These are phyloP conservation scores for Sugiyamaella smithiae DNA, from an alignment of 805 yeast species.

Conservation along the genomic window DNA sequence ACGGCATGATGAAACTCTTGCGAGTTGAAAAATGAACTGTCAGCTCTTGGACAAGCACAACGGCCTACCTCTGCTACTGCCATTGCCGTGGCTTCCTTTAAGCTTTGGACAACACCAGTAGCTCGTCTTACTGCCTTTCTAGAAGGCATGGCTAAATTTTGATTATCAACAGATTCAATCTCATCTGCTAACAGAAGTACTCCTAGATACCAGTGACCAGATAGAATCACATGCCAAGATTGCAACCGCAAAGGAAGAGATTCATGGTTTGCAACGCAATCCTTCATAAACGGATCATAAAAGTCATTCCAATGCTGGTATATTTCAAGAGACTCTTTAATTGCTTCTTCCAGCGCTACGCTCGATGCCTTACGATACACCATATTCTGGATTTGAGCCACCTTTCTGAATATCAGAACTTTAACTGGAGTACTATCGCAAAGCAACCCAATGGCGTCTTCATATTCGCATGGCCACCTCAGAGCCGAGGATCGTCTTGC, in stretches of 20 bases:
- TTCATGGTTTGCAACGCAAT: background rate
- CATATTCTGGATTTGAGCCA: slow-evolving; percentile 1
- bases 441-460: background rate
- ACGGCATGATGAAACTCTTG: slow-evolving; percentile 5
- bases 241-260: background rate
- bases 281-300: slow-evolving; percentile 1
- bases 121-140: background rate
- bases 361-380: background rate
- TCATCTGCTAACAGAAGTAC: slow-evolving; percentile 2
- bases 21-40: background rate
- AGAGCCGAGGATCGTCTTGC: background rate
- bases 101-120: background rate
- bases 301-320: background rate
- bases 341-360: background rate
- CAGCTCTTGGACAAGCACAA: slow-evolving; percentile 1
- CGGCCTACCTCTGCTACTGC: slow-evolving; percentile 3
- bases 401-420: slow-evolving; percentile 1
- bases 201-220: slow-evolving; percentile 2
- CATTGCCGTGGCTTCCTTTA: background rate
- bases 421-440: slow-evolving; percentile 5
- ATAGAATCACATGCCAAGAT: background rate
- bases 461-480: slow-evolving; percentile 6
- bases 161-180: background rate
- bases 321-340: background rate
- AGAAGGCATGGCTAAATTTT: background rate